These are phyloP conservation scores for Roridomyces roridus DNA, from an alignment of 768 basidiomycete genomes.

Conservation along the genomic window DNA sequence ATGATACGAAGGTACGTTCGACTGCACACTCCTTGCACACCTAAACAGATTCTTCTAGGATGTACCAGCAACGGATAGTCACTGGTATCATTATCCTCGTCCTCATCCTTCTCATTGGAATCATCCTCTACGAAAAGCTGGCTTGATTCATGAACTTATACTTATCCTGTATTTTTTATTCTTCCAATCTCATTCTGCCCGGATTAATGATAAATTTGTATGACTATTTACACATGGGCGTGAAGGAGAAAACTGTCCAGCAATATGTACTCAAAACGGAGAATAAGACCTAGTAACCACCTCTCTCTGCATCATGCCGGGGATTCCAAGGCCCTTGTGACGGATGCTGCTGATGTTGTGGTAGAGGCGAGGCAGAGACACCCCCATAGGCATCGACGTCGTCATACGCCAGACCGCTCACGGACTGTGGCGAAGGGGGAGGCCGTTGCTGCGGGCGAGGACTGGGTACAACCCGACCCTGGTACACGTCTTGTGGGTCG, in stretches of 20 bases:
- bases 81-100: constrained; percentile 87
- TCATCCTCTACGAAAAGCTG: constrained; percentile 84
- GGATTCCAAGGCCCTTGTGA: constrained; percentile 22
- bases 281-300: constrained; percentile 17
- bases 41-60: constrained; percentile 62
- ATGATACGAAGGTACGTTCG: constrained; percentile 90
- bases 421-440: constrained; percentile 26
- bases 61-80: constrained; percentile 95
- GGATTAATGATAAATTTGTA: constrained; percentile 24
- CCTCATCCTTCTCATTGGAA: constrained; percentile 80
- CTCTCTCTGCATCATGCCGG: constrained; percentile 22
- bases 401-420: constrained; percentile 41
- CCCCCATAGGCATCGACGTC: constrained; percentile 45
- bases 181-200: constrained; percentile 12
- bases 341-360: constrained; percentile 16
- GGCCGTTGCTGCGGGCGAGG: constrained; percentile 30
- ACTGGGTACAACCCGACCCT: constrained; percentile 49
- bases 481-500: constrained; percentile 63
- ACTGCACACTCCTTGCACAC: constrained; percentile 18
- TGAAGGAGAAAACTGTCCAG: neutral
- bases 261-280: constrained; percentile 15
- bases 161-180: constrained; percentile 23
- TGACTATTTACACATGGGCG: constrained; percentile 8
- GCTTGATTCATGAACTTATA: constrained; percentile 36
- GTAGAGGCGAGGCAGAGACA: constrained; percentile 21